Percentiles rank a stretch among this genome's conserved stretches.
Conservation (phyloP, 805 yeast genomes). For the Barnettozyma sp. region DNA sequence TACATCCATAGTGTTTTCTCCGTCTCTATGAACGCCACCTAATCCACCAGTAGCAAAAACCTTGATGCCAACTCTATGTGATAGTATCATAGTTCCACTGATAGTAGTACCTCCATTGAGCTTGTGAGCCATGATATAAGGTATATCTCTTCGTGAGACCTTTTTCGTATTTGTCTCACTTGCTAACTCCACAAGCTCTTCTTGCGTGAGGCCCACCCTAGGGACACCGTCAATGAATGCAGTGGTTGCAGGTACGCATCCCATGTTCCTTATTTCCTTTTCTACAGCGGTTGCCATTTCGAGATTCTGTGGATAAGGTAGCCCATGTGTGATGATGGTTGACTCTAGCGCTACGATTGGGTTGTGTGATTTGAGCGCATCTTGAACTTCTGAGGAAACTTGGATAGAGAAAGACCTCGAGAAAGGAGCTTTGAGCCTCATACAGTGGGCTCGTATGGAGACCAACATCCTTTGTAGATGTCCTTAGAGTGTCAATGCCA, state of each 20-base stretch:
- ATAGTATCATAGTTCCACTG: constrained; percentile 80
- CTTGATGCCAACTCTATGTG: constrained; percentile 66
- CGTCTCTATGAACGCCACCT: constrained; percentile 86
- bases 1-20: constrained; percentile 67
- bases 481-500: no score
- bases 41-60: constrained; percentile 92
- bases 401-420: constrained; percentile 13
- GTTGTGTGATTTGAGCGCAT: constrained; percentile 47
- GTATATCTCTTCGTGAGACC: constrained; percentile 76
- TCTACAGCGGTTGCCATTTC: constrained; percentile 71
- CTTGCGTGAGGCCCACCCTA: constrained; percentile 50
- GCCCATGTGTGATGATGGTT: constrained; percentile 85
- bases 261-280: constrained; percentile 45
- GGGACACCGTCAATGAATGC: constrained; percentile 73
- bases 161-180: constrained; percentile 37
- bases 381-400: constrained; percentile 44
- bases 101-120: constrained; percentile 87
- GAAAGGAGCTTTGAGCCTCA: background rate
- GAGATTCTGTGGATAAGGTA: constrained; percentile 73
- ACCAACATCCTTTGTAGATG: background rate
- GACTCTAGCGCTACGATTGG: constrained; percentile 84
- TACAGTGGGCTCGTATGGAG: background rate
- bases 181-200: constrained; percentile 44
- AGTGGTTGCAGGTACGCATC: constrained; percentile 80
- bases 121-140: constrained; percentile 55